Evolutionary conservation across 1,139 yeast species (phyloP).

Genomic region (Debaryomyces singareniensis): DNA sequence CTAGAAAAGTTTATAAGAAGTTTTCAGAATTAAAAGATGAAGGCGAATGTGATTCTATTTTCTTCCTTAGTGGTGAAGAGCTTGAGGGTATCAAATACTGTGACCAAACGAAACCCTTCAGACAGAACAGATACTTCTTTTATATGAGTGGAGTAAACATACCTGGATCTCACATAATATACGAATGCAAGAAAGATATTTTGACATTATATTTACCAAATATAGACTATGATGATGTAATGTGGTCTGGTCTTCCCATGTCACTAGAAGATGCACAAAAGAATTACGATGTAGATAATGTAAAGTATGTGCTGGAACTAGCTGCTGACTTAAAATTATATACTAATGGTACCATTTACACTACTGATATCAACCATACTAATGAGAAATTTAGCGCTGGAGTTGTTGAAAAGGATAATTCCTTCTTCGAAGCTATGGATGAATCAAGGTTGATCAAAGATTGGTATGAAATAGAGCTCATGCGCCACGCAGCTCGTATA

Average conservation of each 20-base stretch:
- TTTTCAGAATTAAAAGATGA: constrained; percentile 14
- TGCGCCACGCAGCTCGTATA: constrained; percentile 76
- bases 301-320: constrained; percentile 51
- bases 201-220: constrained; percentile 74
- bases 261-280: constrained; percentile 56
- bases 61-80: constrained; percentile 66
- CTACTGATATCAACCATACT: constrained; percentile 40
- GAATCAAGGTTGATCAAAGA: constrained; percentile 85
- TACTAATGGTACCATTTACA: constrained; percentile 18
- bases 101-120: constrained; percentile 71
- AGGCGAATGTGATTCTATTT: constrained; percentile 11
- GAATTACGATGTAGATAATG: constrained; percentile 76
- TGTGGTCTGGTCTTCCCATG: constrained; percentile 94
- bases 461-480: constrained; percentile 64
- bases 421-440: constrained; percentile 70
- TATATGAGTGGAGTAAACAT: constrained; percentile 82
- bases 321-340: constrained; percentile 18
- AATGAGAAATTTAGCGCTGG: constrained; percentile 22
- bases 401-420: constrained; percentile 37
- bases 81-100: constrained; percentile 64
- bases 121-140: constrained; percentile 88
- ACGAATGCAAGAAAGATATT: constrained; percentile 45
- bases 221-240: constrained; percentile 79
- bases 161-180: constrained; percentile 70
- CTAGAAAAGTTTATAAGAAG: constrained; percentile 43